phyloP scores from a whole-genome alignment of 371 early-diverging fungal species.

The Mortierella sp. region DNA sequence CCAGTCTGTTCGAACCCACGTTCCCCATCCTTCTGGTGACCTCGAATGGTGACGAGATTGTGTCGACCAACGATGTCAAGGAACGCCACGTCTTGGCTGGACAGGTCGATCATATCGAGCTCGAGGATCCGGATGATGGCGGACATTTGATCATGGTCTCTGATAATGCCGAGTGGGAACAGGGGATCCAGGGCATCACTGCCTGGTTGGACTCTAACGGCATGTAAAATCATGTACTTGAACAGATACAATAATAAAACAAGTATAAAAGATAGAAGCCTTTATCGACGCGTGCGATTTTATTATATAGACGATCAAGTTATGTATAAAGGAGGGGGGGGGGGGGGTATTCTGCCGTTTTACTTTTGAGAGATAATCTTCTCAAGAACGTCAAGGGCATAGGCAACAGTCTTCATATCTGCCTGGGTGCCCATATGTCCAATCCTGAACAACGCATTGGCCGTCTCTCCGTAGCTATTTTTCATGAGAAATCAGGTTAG shows the following conservation, averaged over 20 bases:
- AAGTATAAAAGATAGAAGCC: not conserved
- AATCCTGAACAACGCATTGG: constrained; percentile 47
- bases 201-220: constrained; percentile 55
- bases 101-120: constrained; percentile 54
- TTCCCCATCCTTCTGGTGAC: constrained; percentile 56
- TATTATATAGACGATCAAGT: not conserved
- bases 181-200: constrained; percentile 53
- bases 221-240: constrained; percentile 23
- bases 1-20: constrained; percentile 45
- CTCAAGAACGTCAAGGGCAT: constrained; percentile 46
- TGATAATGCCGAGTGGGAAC: constrained; percentile 53
- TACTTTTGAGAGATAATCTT: constrained; percentile 17
- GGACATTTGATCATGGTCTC: constrained; percentile 55
- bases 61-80: constrained; percentile 50
- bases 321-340: not conserved
- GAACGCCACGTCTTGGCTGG: constrained; percentile 36
- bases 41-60: constrained; percentile 47
- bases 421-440: constrained; percentile 57
- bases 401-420: constrained; percentile 24
- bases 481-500: not conserved
- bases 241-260: not conserved
- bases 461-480: constrained; percentile 43
- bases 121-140: constrained; percentile 45
- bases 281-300: not conserved
- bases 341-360: not conserved